phyloP scores from a whole-genome alignment of 2,329 filamentous ascomycete genomes.

The Colletotrichum sp. region DNA sequence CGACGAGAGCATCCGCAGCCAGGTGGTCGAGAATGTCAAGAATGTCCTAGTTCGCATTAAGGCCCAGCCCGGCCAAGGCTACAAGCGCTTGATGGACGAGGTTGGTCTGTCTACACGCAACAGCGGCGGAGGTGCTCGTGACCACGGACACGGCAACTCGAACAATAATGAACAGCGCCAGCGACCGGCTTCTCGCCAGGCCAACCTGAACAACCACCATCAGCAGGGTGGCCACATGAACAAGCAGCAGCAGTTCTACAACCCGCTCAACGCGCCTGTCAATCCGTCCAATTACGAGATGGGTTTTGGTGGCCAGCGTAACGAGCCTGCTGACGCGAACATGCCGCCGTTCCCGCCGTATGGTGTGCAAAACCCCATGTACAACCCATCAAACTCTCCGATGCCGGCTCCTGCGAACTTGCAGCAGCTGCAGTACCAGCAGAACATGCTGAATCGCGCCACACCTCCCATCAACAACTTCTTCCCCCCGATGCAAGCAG shows the following conservation, averaged over 20 bases:
- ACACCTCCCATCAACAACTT: conserved; percentile 61
- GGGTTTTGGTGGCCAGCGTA: conserved; percentile 55
- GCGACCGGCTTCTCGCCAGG: conserved; percentile 62
- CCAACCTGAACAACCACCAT: conserved; percentile 49
- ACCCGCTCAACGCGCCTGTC: conserved; percentile 48
- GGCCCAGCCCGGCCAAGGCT: conserved; percentile 91
- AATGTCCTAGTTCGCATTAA: conserved; percentile 89
- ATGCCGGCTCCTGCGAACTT: conserved; percentile 53
- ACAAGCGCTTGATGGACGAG: conserved; percentile 98
- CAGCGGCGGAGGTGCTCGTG: conserved; percentile 45
- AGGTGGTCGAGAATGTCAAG: conserved; percentile 92
- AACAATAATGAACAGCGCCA: conserved; percentile 52
- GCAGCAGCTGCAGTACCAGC: conserved; percentile 65
- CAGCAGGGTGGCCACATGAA: conserved; percentile 46
- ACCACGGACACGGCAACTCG: conserved; percentile 37
- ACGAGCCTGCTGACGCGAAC: conserved; percentile 56
- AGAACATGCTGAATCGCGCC: conserved; percentile 59
- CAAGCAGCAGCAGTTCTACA: conserved; percentile 55
- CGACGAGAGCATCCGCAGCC: conserved; percentile 85
- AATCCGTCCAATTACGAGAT: conserved; percentile 54
- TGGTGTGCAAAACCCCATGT: conserved; percentile 57
- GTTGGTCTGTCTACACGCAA: conserved; percentile 82
- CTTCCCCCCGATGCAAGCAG: conserved; percentile 61
- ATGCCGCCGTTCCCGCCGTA: conserved; percentile 57
- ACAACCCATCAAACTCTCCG: conserved; percentile 48